These are phyloP conservation scores for Phoma sp. DNA, from an alignment of 2,329 filamentous ascomycete genomes.

Conservation along the genomic window DNA sequence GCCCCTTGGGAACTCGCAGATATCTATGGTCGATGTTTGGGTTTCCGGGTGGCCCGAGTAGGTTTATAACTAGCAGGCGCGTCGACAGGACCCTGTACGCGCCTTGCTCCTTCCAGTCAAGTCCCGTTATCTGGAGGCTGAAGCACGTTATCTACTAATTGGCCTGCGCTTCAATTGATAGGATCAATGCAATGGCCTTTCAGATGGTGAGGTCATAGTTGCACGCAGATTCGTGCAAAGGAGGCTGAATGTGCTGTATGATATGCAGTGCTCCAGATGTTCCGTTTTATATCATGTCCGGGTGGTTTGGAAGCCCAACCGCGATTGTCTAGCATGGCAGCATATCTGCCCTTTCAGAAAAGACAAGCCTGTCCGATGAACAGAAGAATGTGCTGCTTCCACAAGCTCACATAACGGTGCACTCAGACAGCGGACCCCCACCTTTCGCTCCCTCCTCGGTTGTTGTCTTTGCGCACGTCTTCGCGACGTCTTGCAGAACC, in stretches of 20 bases:
- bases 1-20: background rate
- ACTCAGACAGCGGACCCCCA: constrained; percentile 39
- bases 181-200: too few relatives aligned
- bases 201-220: constrained; percentile 4
- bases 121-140: constrained; percentile 19
- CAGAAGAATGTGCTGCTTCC: background rate
- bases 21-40: background rate
- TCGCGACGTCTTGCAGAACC: constrained; percentile 66
- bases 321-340: background rate
- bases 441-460: constrained; percentile 60
- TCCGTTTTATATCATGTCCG: background rate
- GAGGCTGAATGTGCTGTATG: too few relatives aligned
- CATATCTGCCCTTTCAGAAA: background rate
- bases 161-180: constrained; percentile 3
- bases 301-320: background rate
- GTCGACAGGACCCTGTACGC: constrained; percentile 1
- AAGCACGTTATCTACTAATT: constrained; percentile 20
- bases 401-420: constrained; percentile 22
- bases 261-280: too few relatives aligned
- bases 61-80: constrained; percentile 7
- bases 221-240: background rate
- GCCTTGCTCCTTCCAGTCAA: constrained; percentile 14
- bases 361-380: background rate
- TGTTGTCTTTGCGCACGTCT: constrained; percentile 63
- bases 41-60: background rate